Conservation (phyloP, 2,329 filamentous ascomycete genomes). For the Myotisia sp. region DNA sequence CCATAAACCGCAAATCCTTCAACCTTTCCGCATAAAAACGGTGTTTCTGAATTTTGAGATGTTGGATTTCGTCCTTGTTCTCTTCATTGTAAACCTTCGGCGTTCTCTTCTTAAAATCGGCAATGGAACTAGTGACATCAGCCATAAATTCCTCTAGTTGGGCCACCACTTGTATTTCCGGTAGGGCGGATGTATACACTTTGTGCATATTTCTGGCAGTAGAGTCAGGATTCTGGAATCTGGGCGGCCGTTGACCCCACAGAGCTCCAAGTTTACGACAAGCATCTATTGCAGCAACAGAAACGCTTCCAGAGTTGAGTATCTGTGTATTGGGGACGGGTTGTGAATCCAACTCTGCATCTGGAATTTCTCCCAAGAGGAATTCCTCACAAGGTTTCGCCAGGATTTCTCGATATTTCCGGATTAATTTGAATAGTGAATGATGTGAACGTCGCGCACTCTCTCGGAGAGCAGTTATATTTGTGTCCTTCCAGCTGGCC, state of each 20-base stretch:
- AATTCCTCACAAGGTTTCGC: slow-evolving; percentile 59
- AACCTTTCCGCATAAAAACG: slow-evolving; percentile 82
- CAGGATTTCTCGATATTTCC: slow-evolving; percentile 73
- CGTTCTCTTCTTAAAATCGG: slow-evolving; percentile 68
- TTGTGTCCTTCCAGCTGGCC: slow-evolving; percentile 96
- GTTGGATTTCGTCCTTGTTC: slow-evolving; percentile 69
- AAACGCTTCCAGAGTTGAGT: slow-evolving; percentile 7
- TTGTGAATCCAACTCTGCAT: slow-evolving; percentile 13
- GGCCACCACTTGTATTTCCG: slow-evolving; percentile 41
- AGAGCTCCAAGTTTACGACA: slow-evolving; percentile 18
- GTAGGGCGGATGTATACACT: slow-evolving; percentile 40
- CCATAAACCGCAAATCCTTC: slow-evolving; percentile 73
- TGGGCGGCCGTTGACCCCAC: slow-evolving; percentile 39
- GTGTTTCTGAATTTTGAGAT: slow-evolving; percentile 80
- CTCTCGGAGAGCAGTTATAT: slow-evolving; percentile 75
- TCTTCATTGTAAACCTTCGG: slow-evolving; percentile 70
- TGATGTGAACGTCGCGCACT: slow-evolving; percentile 82
- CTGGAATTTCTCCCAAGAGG: slow-evolving; percentile 21
- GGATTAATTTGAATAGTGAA: slow-evolving; percentile 79
- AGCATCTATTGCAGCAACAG: slow-evolving; percentile 20
- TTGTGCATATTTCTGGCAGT: slow-evolving; percentile 63
- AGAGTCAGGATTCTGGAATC: slow-evolving; percentile 55
- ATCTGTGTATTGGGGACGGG: neutral
- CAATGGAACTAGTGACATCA: slow-evolving; percentile 52
- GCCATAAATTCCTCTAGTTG: slow-evolving; percentile 55